A percentile compares a stretch with the other conserved stretches of the same genome.
Evolutionary conservation across 2,329 filamentous ascomycete species (phyloP).

Genomic region (Thermomyces lanuginosus): DNA sequence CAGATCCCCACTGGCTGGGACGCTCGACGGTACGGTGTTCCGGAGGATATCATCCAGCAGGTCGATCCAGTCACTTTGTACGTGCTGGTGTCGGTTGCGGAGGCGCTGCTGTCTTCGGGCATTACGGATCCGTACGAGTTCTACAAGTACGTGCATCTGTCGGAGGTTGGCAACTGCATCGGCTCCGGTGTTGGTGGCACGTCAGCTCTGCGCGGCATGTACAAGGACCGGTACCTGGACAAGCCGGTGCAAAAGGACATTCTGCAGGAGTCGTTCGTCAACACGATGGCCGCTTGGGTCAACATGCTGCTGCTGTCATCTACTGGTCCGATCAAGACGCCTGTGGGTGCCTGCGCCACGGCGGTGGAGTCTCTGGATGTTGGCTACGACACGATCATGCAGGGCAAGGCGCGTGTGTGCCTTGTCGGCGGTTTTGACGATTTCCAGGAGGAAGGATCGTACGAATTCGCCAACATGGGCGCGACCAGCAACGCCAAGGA

Average conservation of each 20-base stretch:
- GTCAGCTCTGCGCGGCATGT: slow-evolving; percentile 85
- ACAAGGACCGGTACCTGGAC: slow-evolving; percentile 92
- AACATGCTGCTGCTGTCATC: slow-evolving; percentile 98
- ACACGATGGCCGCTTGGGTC: slow-evolving; percentile 98
- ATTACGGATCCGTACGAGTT: slow-evolving; percentile 99
- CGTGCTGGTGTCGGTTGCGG: slow-evolving; percentile 83
- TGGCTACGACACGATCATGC: slow-evolving; percentile 94
- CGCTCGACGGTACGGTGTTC: slow-evolving; percentile 86
- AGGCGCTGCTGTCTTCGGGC: slow-evolving; percentile 78
- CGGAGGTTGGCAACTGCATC: slow-evolving; percentile 93
- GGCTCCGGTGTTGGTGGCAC: slow-evolving; percentile 97
- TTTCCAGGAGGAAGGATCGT: slow-evolving; percentile 97
- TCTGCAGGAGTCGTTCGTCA: slow-evolving; percentile 98
- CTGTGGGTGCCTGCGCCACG: slow-evolving; percentile 91
- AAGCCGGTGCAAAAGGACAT: slow-evolving; percentile 98
- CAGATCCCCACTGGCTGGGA: slow-evolving; percentile 97
- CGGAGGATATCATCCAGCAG: slow-evolving; percentile 93
- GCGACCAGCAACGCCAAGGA: slow-evolving; percentile 96
- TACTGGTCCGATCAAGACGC: slow-evolving; percentile 95
- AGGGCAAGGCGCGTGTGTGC: slow-evolving; percentile 94
- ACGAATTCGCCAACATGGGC: slow-evolving; percentile 99
- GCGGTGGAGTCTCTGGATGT: slow-evolving; percentile 95
- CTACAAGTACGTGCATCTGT: slow-evolving; percentile 98
- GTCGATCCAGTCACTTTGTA: slow-evolving; percentile 94
- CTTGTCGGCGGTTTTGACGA: slow-evolving; percentile 98